phyloP scores from a whole-genome alignment of 345 rosid species.

The Brassica cretica region DNA sequence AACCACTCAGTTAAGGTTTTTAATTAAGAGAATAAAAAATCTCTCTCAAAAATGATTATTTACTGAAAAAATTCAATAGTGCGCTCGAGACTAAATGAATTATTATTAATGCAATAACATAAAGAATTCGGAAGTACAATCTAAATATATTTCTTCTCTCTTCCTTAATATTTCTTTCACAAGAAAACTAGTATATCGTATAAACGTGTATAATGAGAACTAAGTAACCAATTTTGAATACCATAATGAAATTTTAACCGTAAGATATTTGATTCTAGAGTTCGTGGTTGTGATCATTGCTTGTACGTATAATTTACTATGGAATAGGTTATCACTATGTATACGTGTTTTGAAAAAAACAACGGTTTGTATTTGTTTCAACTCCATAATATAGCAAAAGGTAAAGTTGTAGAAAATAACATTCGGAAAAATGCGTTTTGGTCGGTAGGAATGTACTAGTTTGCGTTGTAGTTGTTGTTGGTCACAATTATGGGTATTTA shows the following conservation, averaged over 20 bases:
- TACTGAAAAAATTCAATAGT: neutral
- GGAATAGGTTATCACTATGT: neutral
- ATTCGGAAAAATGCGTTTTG: neutral
- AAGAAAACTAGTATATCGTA: neutral
- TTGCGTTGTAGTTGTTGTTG: constrained; percentile 13
- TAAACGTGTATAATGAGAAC: neutral
- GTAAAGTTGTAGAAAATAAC: neutral
- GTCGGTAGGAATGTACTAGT: neutral
- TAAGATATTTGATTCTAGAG: neutral
- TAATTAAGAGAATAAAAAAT: neutral
- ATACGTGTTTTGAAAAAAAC: neutral
- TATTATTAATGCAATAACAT: neutral
- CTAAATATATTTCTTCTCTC: neutral
- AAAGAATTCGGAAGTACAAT: neutral
- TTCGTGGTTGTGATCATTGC: neutral
- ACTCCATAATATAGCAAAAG: neutral
- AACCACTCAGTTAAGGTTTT: constrained; percentile 27
- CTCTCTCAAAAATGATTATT: neutral
- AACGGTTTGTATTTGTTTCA: neutral
- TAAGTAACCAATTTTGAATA: neutral
- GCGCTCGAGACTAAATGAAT: neutral
- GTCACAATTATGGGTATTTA: constrained; percentile 30
- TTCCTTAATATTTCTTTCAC: constrained; percentile 8
- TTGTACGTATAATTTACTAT: neutral
- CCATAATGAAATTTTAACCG: neutral